These are phyloP conservation scores for Gastrolobium villosum DNA, from an alignment of 306 rosid species.

Conservation along the genomic window DNA sequence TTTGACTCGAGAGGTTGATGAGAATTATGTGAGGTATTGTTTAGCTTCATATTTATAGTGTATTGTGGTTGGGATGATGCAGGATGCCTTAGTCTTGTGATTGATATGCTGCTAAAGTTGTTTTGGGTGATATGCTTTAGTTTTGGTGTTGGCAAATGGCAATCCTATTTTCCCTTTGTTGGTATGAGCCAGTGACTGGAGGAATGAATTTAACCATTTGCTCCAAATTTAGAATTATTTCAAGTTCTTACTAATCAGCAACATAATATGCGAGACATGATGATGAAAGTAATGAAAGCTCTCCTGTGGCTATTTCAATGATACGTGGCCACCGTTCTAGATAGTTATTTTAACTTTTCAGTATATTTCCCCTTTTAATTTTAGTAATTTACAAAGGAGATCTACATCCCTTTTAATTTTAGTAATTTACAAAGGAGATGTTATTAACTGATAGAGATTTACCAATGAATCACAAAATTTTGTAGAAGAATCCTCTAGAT, in stretches of 20 bases:
- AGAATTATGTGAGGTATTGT: too few relatives aligned
- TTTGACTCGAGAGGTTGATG: not conserved
- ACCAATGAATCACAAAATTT: not conserved
- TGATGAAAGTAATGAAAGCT: not conserved
- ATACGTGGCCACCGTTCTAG: not conserved
- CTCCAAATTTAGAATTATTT: constrained; percentile 8
- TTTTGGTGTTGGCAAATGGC: not conserved
- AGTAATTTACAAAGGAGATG: not conserved
- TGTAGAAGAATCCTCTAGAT: not conserved
- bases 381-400: not conserved
- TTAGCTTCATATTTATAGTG: not conserved
- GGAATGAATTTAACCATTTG: constrained; percentile 9
- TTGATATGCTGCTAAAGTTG: constrained; percentile 28
- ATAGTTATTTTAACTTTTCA: not conserved
- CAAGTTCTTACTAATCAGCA: constrained; percentile 14
- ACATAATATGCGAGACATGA: not conserved
- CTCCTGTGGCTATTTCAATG: not conserved
- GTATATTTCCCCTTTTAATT: not conserved
- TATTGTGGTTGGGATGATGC: constrained; percentile 2
- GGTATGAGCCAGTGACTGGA: not conserved
- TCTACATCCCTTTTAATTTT: not conserved
- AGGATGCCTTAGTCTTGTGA: constrained; percentile 27
- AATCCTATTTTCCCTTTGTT: not conserved
- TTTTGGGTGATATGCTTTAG: constrained; percentile 19
- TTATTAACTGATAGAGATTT: constrained; percentile 24